These are phyloP conservation scores for Chytriomyces sp. DNA, from an alignment of 192 early-diverging fungal species.

Conservation along the genomic window DNA sequence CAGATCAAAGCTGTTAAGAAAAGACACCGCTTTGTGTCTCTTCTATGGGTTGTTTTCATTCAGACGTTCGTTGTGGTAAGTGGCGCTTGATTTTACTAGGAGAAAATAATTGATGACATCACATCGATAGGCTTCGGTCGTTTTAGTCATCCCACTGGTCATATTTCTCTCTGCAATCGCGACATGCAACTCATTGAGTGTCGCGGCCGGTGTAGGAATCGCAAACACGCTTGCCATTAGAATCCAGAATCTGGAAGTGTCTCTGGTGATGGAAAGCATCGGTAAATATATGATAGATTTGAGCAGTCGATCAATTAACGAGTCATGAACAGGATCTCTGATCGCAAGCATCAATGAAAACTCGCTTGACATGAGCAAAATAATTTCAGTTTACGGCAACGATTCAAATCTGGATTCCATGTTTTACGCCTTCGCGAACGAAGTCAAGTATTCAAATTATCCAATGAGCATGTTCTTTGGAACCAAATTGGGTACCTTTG, in stretches of 20 bases:
- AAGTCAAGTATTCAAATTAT: neutral
- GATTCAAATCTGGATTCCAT: neutral
- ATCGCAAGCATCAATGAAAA: neutral
- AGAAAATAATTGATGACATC: neutral
- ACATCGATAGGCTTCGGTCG: constrained; percentile 10
- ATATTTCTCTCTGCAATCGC: constrained; percentile 3
- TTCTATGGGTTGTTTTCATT: constrained; percentile 7
- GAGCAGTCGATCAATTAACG: neutral
- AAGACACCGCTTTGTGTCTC: neutral
- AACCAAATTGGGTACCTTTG: neutral
- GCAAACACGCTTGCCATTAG: constrained; percentile 18
- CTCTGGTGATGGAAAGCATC: neutral
- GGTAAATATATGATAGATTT: neutral
- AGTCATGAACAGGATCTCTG: neutral
- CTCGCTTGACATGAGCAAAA: neutral
- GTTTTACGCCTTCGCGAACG: neutral
- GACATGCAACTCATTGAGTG: neutral
- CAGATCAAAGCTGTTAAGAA: no score
- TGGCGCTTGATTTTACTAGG: neutral
- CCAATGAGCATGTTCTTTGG: neutral
- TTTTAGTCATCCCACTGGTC: constrained; percentile 9
- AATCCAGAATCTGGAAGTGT: constrained; percentile 9
- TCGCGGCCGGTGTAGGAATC: neutral
- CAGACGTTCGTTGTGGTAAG: constrained; percentile 15
- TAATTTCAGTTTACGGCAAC: neutral